phyloP scores from a whole-genome alignment of 2,329 filamentous ascomycete species.

The Colletotrichum trifolii region DNA sequence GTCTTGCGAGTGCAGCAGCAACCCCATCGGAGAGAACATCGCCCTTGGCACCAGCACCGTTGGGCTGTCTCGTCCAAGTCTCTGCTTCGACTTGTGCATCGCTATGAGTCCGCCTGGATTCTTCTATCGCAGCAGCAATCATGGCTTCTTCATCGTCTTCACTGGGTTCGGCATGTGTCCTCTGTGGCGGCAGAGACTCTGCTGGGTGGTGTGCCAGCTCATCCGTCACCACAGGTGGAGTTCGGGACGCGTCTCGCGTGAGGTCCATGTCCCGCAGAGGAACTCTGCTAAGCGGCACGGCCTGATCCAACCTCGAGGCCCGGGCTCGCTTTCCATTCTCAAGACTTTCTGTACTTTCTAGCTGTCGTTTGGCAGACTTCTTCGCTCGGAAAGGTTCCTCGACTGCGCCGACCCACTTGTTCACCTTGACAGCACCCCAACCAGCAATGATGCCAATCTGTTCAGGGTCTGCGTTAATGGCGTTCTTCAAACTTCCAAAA shows the following conservation, averaged over 20 bases:
- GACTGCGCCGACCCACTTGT: conserved; percentile 83
- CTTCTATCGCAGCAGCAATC: conserved; percentile 59
- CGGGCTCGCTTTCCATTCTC: conserved; percentile 42
- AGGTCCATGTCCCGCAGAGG: conserved; percentile 54
- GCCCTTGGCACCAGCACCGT: conserved; percentile 41
- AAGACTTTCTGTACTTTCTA: conserved; percentile 39
- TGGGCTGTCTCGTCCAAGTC: conserved; percentile 34
- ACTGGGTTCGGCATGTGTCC: conserved; percentile 49
- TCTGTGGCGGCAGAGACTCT: conserved; percentile 43
- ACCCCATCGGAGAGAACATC: conserved; percentile 67
- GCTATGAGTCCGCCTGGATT: conserved; percentile 53
- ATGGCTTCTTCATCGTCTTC: conserved; percentile 63
- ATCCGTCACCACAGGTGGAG: conserved; percentile 38
- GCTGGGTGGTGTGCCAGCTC: conserved; percentile 17
- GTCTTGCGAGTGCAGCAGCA: conserved; percentile 69
- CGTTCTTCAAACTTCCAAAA: conserved; percentile 88
- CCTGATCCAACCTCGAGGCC: conserved; percentile 48
- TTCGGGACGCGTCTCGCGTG: conserved; percentile 35
- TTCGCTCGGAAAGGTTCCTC: conserved; percentile 85
- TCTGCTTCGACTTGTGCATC: conserved; percentile 40
- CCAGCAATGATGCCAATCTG: conserved; percentile 86
- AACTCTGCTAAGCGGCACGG: conserved; percentile 52
- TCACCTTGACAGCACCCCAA: conserved; percentile 96
- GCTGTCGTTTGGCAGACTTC: conserved; percentile 68
- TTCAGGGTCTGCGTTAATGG: conserved; percentile 88